phyloP scores from a whole-genome alignment of 148 eudicot species.

The Persicaria tinctoria region DNA sequence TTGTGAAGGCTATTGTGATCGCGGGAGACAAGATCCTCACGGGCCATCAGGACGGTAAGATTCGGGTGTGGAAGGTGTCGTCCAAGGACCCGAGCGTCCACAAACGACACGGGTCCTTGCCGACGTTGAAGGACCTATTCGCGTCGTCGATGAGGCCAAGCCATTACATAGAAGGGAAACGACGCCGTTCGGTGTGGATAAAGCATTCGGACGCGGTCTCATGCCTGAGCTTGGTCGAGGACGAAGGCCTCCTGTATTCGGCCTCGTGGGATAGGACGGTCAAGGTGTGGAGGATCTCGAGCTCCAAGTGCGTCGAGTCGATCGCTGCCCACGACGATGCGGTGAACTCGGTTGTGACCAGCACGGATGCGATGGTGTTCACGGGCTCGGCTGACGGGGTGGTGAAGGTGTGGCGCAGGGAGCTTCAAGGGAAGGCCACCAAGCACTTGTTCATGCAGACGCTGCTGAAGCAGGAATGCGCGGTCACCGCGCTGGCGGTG shows the following conservation, averaged over 20 bases:
- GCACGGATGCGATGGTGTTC: not conserved
- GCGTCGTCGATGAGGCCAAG: slow-evolving; percentile 4
- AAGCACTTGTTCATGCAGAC: slow-evolving; percentile 11
- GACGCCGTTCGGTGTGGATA: slow-evolving; percentile 11
- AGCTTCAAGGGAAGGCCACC: slow-evolving; percentile 10
- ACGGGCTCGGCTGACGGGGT: slow-evolving; percentile 18
- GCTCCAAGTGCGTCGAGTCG: slow-evolving; percentile 16
- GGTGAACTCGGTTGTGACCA: slow-evolving; percentile 10
- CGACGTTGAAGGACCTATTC: slow-evolving; percentile 12
- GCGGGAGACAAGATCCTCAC: slow-evolving; percentile 11
- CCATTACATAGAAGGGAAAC: slow-evolving; percentile 9
- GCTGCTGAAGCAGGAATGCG: slow-evolving; percentile 11
- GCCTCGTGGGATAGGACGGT: slow-evolving; percentile 15
- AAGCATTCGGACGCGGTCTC: slow-evolving; percentile 17
- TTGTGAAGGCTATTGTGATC: slow-evolving; percentile 15
- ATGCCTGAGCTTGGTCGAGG: slow-evolving; percentile 7
- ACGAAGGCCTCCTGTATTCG: slow-evolving; percentile 11
- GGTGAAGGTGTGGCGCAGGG: slow-evolving; percentile 17
- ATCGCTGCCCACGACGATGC: slow-evolving; percentile 16
- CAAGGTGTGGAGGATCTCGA: slow-evolving; percentile 14
- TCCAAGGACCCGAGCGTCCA: slow-evolving; percentile 7
- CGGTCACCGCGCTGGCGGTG: slow-evolving; percentile 15
- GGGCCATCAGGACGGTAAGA: slow-evolving; percentile 19
- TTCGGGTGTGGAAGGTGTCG: slow-evolving; percentile 17
- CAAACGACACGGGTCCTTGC: slow-evolving; percentile 8